phyloP scores from a whole-genome alignment of 2,329 filamentous ascomycete genomes.

The Diplodia intermedia region DNA sequence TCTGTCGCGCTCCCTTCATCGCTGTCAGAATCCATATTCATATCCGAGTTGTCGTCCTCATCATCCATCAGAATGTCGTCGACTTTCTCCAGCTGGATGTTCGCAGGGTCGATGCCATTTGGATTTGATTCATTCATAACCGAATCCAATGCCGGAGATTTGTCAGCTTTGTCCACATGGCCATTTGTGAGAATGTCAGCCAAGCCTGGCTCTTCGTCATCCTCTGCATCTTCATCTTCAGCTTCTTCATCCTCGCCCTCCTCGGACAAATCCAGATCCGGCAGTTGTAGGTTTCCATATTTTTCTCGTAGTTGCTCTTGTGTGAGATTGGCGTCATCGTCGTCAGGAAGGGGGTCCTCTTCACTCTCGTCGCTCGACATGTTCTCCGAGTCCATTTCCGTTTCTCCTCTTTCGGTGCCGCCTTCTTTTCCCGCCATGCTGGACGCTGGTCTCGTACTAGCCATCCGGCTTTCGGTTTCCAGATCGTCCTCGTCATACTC shows the following conservation, averaged over 20 bases:
- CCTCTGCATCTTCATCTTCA: constrained; percentile 42
- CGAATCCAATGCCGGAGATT: constrained; percentile 7
- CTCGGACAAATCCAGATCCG: constrained; percentile 41
- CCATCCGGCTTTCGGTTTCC: constrained; percentile 51
- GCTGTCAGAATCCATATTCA: constrained; percentile 29
- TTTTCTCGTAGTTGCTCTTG: constrained; percentile 73
- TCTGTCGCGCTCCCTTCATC: constrained; percentile 36
- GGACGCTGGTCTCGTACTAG: constrained; percentile 28
- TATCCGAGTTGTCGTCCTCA: constrained; percentile 33
- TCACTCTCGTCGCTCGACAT: constrained; percentile 43
- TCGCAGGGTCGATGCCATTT: constrained; percentile 45
- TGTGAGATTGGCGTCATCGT: constrained; percentile 68
- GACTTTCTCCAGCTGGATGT: constrained; percentile 50
- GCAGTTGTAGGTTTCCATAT: constrained; percentile 67
- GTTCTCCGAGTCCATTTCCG: constrained; percentile 15
- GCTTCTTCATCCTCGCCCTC: constrained; percentile 40
- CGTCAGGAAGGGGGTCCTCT: constrained; percentile 52
- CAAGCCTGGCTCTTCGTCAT: constrained; percentile 37
- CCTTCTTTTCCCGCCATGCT: constrained; percentile 34
- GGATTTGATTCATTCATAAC: constrained; percentile 20
- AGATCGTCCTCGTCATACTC: constrained; percentile 52
- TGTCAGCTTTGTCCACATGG: constrained; percentile 5
- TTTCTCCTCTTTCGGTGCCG: constrained; percentile 8
- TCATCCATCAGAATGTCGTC: constrained; percentile 48
- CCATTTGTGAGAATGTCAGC: constrained; percentile 28